Evolutionary conservation across 2,329 filamentous ascomycete species (phyloP).

Genomic region (Trichocomaceae sp.): DNA sequence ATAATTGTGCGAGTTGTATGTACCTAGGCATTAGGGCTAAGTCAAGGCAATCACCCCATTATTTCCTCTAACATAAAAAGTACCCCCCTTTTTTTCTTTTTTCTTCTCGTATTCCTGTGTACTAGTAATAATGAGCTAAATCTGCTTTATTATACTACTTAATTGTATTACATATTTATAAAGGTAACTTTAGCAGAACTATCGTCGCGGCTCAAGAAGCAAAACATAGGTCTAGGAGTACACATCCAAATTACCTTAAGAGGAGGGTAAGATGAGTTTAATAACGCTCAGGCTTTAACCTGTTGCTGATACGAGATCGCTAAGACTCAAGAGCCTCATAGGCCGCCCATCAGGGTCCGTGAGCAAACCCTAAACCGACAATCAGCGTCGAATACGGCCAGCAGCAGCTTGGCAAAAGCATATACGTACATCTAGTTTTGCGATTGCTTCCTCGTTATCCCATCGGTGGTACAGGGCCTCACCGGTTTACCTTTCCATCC

Average conservation of each 20-base stretch:
- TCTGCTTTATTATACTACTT: too few relatives aligned
- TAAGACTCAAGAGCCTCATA: constrained; percentile 6
- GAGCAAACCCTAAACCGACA: neutral
- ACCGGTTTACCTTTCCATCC: neutral
- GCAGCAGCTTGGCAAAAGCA: neutral
- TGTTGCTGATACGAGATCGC: neutral
- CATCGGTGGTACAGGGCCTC: neutral
- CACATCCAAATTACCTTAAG: neutral
- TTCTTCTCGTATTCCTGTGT: too few relatives aligned
- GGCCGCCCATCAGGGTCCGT: constrained; percentile 1
- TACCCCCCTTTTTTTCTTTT: too few relatives aligned
- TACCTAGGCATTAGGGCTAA: too few relatives aligned
- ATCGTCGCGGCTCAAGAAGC: constrained; percentile 7
- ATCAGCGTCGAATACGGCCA: neutral
- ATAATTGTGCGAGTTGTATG: too few relatives aligned
- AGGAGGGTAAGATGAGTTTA: neutral
- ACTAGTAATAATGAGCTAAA: too few relatives aligned
- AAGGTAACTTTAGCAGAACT: too few relatives aligned
- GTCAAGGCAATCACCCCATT: too few relatives aligned
- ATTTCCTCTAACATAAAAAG: too few relatives aligned
- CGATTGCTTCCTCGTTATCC: neutral
- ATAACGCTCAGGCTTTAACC: neutral
- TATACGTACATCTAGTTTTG: neutral
- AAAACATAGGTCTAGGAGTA: neutral
- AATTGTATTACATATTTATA: too few relatives aligned